Conservation (phyloP, 495 filamentous ascomycete genomes). For the Talaromyces adpressus region DNA sequence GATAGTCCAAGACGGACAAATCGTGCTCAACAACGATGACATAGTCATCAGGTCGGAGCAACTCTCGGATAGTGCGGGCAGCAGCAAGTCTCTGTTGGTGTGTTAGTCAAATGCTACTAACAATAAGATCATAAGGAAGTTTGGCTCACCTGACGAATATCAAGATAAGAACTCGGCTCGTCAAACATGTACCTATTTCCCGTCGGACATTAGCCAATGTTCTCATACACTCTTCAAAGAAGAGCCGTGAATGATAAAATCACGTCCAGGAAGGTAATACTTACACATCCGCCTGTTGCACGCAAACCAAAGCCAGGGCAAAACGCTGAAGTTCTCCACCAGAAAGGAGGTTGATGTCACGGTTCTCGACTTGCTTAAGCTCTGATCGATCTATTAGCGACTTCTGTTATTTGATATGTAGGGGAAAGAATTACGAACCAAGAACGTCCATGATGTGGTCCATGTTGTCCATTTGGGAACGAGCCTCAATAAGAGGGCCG, state of each 20-base stretch:
- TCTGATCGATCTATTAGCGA: slow-evolving; percentile 45
- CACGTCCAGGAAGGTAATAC: slow-evolving; percentile 16
- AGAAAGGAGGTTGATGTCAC: slow-evolving; percentile 82
- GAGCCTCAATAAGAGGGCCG: slow-evolving; percentile 63
- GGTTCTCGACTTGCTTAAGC: slow-evolving; percentile 75
- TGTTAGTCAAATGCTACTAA: not conserved
- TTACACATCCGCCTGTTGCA: slow-evolving; percentile 93
- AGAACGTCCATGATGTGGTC: slow-evolving; percentile 79
- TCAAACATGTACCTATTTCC: slow-evolving; percentile 88
- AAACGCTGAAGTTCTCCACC: slow-evolving; percentile 98
- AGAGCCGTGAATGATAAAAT: not conserved
- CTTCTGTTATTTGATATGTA: not conserved
- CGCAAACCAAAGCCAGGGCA: slow-evolving; percentile 89
- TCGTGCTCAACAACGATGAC: slow-evolving; percentile 99
- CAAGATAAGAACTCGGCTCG: slow-evolving; percentile 95
- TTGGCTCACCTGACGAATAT: slow-evolving; percentile 39
- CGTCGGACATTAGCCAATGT: slow-evolving; percentile 12
- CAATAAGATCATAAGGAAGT: not conserved
- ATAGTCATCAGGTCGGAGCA: slow-evolving; percentile 83
- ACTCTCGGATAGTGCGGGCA: slow-evolving; percentile 81
- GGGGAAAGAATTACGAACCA: slow-evolving; percentile 30
- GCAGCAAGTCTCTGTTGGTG: slow-evolving; percentile 87
- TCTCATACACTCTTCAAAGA: not conserved
- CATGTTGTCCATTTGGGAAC: slow-evolving; percentile 70
- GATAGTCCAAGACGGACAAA: slow-evolving; percentile 93